Conservation (phyloP, 495 filamentous ascomycete species). For the Physcia stellaris region DNA sequence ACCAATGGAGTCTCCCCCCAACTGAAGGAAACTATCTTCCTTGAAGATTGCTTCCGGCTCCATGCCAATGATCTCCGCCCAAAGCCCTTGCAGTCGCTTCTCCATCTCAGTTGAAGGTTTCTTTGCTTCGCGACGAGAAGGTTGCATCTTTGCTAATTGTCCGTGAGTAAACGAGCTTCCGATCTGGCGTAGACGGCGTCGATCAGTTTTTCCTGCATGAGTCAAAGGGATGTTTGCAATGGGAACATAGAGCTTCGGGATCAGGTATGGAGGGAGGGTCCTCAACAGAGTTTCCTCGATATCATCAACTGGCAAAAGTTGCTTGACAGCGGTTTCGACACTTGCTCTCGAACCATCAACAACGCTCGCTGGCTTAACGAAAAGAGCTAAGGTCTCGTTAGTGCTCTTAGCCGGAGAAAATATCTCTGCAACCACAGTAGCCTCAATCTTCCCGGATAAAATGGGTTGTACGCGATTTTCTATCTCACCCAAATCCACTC, state of each 20-base stretch:
- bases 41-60: constrained; percentile 3
- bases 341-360: background rate
- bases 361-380: background rate
- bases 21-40: constrained; percentile 15
- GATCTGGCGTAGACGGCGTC: constrained; percentile 12
- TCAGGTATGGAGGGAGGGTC: constrained; percentile 27
- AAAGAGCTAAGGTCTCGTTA: background rate
- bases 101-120: constrained; percentile 9
- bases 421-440: constrained; percentile 5
- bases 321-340: background rate
- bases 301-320: background rate
- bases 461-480: constrained; percentile 26
- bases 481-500: constrained; percentile 39
- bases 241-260: constrained; percentile 23
- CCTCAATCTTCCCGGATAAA: background rate
- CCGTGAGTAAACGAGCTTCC: constrained; percentile 20
- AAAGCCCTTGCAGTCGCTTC: constrained; percentile 11
- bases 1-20: constrained; percentile 24
- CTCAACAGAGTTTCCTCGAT: background rate
- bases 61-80: constrained; percentile 7
- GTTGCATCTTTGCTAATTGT: constrained; percentile 16
- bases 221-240: constrained; percentile 22
- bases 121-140: background rate
- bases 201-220: constrained; percentile 23
- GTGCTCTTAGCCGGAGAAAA: background rate